Conservation (phyloP, 2,329 filamentous ascomycete genomes). For the Fusarium pseudoanthophilum region DNA sequence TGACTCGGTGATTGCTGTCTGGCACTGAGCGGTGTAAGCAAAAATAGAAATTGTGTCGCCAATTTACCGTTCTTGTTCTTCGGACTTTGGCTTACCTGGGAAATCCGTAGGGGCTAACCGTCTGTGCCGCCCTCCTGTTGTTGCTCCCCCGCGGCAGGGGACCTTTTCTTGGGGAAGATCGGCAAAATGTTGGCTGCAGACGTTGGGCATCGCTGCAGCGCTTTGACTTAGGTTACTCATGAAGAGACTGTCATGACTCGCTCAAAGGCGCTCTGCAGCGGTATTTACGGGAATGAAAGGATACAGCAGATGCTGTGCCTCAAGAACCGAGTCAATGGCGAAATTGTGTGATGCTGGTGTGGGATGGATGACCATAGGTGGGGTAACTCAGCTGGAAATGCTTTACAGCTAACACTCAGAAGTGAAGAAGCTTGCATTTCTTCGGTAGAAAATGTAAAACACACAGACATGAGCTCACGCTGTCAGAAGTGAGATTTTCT, state of each 20-base stretch:
- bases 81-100: too few relatives aligned
- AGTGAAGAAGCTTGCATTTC: fast-evolving
- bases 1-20: neutral
- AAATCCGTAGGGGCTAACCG: neutral
- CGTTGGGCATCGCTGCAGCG: neutral
- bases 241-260: neutral
- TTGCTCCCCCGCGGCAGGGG: too few relatives aligned
- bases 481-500: neutral
- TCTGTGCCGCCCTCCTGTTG: neutral
- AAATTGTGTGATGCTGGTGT: too few relatives aligned
- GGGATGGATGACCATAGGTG: too few relatives aligned
- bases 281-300: fast-evolving
- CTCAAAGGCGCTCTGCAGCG: neutral
- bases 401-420: fast-evolving
- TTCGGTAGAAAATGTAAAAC: neutral
- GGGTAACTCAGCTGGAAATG: fast-evolving
- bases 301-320: neutral
- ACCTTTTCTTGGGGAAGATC: neutral
- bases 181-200: neutral
- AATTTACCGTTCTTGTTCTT: neutral
- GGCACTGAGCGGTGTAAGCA: neutral
- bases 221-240: neutral
- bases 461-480: fast-evolving
- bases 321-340: too few relatives aligned
- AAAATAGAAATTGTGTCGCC: neutral